Conservation (phyloP, 1,139 yeast genomes). For the Yarrowia galli region DNA sequence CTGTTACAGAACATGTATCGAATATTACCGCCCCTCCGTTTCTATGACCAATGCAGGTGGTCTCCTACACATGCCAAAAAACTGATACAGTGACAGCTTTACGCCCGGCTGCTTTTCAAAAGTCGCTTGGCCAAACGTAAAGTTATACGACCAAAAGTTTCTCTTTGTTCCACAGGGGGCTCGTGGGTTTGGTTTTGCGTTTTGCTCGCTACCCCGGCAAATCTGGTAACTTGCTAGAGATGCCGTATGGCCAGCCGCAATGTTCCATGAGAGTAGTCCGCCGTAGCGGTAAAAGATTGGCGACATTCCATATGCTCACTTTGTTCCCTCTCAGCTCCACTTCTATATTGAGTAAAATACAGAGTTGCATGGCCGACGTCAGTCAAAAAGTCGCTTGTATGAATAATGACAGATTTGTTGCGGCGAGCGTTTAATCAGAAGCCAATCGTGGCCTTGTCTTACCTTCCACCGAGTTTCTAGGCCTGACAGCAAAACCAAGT, state of each 20-base stretch:
- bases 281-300: no score
- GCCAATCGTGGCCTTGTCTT: background rate
- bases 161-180: conserved; percentile 18
- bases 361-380: no score
- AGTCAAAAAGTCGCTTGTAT: no score
- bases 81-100: background rate
- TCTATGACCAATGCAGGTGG: background rate
- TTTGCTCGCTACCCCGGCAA: conserved; percentile 6
- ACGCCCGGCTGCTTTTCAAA: background rate
- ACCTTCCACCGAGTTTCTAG: conserved; percentile 17
- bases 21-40: no score
- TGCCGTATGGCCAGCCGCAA: background rate
- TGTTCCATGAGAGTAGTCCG: no score
- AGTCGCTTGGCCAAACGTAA: background rate
- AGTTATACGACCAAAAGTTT: conserved; percentile 10
- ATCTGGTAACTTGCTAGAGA: background rate
- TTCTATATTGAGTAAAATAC: no score
- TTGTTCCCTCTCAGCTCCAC: no score
- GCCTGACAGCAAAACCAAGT: background rate
- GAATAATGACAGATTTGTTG: background rate
- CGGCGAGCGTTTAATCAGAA: conserved; percentile 1
- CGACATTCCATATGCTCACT: no score
- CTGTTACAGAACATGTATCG: no score
- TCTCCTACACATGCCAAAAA: background rate
- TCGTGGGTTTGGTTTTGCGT: background rate